A percentile compares a stretch with the other conserved stretches of the same genome.
phyloP scores from a whole-genome alignment of 164 flowering plant species.

The Vitis rotundifolia region DNA sequence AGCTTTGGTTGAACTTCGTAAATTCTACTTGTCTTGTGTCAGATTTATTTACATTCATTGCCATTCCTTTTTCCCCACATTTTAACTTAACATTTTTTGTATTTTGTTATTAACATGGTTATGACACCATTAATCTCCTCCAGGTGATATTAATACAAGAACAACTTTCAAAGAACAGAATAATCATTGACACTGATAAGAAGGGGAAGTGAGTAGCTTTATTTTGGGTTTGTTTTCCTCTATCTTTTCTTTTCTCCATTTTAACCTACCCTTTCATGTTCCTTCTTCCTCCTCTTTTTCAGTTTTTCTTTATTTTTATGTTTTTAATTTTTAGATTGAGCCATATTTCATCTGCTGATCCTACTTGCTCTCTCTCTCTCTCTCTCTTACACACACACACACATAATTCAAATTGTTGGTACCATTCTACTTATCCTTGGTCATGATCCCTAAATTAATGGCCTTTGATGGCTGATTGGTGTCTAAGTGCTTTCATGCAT shows the following conservation, averaged over 20 bases:
- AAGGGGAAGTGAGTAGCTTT: conserved; percentile 68
- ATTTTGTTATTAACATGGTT: background rate
- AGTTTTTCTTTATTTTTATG: background rate
- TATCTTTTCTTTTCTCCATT: background rate
- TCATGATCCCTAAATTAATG: background rate
- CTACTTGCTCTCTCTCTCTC: background rate
- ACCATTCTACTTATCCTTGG: too few species aligned
- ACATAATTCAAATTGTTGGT: too few species aligned
- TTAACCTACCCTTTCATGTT: background rate
- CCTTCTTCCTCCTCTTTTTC: background rate
- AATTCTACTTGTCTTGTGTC: too few species aligned
- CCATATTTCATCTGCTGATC: background rate
- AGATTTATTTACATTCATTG: too few species aligned
- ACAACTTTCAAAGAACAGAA: conserved; percentile 93
- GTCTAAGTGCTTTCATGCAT: too few species aligned
- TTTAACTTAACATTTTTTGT: too few species aligned
- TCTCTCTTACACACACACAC: background rate
- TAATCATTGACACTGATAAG: conserved; percentile 82
- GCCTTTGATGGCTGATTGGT: too few species aligned
- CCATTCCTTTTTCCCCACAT: too few species aligned
- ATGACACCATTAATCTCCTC: conserved; percentile 13
- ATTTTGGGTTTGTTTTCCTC: background rate
- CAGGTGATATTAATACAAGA: conserved; percentile 94
- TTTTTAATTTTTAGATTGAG: background rate
- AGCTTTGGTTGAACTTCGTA: too few species aligned